Evolutionary conservation across 768 basidiomycete species (phyloP), one percentile per base, ranked within the genome.

Genomic region (Tylopilus cervinicoccineus): DNA sequence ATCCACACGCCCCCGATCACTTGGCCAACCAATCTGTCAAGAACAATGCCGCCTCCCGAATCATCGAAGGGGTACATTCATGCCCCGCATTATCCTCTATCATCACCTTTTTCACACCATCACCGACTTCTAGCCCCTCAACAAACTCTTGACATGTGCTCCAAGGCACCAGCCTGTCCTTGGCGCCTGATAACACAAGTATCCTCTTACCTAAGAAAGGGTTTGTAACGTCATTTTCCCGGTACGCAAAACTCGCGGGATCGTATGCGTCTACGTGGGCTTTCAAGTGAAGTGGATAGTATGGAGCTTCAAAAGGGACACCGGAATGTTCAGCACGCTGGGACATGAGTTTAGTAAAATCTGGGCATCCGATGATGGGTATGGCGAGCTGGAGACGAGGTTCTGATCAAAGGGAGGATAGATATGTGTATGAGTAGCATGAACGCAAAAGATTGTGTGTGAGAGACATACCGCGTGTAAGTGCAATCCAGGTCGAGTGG

Each of bases 401-500:
- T 51, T 80, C 79, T 80, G 37, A 12, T n/a, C 19, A 27, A 34
- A 33, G 19, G 27, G 8, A 13, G 11, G 2, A 29, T 17, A 19
- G n/a, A 40, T 13, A 5, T 41, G 19, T 39, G 34, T n/a, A n/a
- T n/a, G 22, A 29, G 14, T 10, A 45, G 14, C 7, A 26, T 17
- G 2, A 12, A 14, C 11, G 12, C 20, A 17, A 34, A 23, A 12
- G 19, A 36, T 20, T 23, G 16, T 16, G n/a, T 34, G 20, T 17
- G 5, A 31, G 22, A 14, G 10, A 41, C 62, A 14, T 61, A 71
- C 77, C 76, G 53, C 71, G 70, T 19, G 76, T 60, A 29, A 90
- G 75, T 2, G 75, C 70, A 26, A 86, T 74, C 91, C 92, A 94
- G 0, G 87, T 75, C 0, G 88, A 76, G 62, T 96, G 91, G 0